phyloP scores from a whole-genome alignment of 129 eudicot species.

The Dittrichia graveolens region DNA sequence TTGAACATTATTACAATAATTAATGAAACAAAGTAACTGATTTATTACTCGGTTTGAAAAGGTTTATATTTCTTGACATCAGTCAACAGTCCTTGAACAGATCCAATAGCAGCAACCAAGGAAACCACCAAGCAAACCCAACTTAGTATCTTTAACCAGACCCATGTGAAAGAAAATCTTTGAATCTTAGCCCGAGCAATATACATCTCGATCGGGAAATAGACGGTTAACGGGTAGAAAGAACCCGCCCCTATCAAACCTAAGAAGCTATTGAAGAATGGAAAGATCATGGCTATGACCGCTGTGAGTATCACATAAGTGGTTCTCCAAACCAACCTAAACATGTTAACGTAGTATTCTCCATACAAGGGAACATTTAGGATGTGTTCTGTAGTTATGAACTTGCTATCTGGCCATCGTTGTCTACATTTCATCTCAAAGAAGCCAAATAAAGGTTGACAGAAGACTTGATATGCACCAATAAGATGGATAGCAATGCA shows the following conservation, averaged over 20 bases:
- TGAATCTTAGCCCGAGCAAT: conserved; percentile 66
- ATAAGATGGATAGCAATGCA: conserved; percentile 78
- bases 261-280: conserved; percentile 77
- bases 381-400: conserved; percentile 53
- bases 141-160: conserved; percentile 66
- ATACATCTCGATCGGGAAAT: conserved; percentile 87
- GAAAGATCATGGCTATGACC: conserved; percentile 71
- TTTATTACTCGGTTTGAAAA: conserved; percentile 42
- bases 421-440: conserved; percentile 46
- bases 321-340: conserved; percentile 81
- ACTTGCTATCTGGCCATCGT: conserved; percentile 66
- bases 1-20: conserved; percentile 17
- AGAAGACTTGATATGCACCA: conserved; percentile 89
- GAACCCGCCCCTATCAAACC: conserved; percentile 81
- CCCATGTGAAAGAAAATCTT: conserved; percentile 62
- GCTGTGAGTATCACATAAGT: conserved; percentile 61
- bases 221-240: conserved; percentile 79
- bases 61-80: conserved; percentile 64
- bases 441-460: conserved; percentile 69
- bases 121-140: conserved; percentile 70
- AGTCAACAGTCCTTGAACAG: conserved; percentile 57
- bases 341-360: conserved; percentile 51
- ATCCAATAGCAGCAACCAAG: conserved; percentile 76
- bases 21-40: background rate
- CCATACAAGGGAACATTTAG: conserved; percentile 46